Conservation (phyloP, 2,329 filamentous ascomycete genomes). For the Claviceps digitariae region DNA sequence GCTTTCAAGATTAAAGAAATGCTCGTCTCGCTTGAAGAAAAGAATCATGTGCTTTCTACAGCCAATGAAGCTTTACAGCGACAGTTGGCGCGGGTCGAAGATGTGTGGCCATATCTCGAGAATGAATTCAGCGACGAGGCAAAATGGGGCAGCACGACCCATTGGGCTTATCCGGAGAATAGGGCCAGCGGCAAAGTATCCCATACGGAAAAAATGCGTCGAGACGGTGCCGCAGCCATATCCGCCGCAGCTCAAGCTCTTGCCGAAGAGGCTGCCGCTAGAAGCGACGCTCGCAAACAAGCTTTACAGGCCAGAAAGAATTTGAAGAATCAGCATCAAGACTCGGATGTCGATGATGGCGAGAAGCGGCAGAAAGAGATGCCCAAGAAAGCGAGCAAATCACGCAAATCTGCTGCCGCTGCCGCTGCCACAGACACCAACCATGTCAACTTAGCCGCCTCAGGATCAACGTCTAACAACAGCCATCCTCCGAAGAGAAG, state of each 20-base stretch:
- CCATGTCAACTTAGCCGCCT: slow-evolving; percentile 52
- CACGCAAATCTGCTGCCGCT: slow-evolving; percentile 45
- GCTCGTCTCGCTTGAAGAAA: slow-evolving; percentile 86
- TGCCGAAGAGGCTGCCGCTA: slow-evolving; percentile 69
- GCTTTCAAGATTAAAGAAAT: slow-evolving; percentile 70
- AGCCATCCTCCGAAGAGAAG: slow-evolving; percentile 58
- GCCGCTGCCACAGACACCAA: slow-evolving; percentile 23
- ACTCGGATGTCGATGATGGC: slow-evolving; percentile 69
- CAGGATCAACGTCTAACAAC: slow-evolving; percentile 38
- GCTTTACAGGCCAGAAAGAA: slow-evolving; percentile 65
- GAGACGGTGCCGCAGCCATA: slow-evolving; percentile 66
- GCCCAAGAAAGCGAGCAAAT: slow-evolving; percentile 53
- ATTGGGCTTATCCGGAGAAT: slow-evolving; percentile 92
- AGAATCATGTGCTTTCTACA: slow-evolving; percentile 90
- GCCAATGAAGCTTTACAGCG: slow-evolving; percentile 81
- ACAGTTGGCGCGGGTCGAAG: slow-evolving; percentile 72
- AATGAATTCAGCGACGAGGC: slow-evolving; percentile 89
- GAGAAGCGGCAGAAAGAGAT: slow-evolving; percentile 35
- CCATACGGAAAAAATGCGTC: slow-evolving; percentile 58
- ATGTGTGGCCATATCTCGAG: slow-evolving; percentile 76
- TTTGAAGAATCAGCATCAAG: slow-evolving; percentile 52
- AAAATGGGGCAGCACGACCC: slow-evolving; percentile 76
- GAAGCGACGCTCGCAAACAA: slow-evolving; percentile 76
- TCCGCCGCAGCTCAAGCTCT: slow-evolving; percentile 65
- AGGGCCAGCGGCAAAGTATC: slow-evolving; percentile 50